Base-by-base conservation (phyloP, 176 grass and related monocot genomes). In the Neostapfia colusana region DNA sequence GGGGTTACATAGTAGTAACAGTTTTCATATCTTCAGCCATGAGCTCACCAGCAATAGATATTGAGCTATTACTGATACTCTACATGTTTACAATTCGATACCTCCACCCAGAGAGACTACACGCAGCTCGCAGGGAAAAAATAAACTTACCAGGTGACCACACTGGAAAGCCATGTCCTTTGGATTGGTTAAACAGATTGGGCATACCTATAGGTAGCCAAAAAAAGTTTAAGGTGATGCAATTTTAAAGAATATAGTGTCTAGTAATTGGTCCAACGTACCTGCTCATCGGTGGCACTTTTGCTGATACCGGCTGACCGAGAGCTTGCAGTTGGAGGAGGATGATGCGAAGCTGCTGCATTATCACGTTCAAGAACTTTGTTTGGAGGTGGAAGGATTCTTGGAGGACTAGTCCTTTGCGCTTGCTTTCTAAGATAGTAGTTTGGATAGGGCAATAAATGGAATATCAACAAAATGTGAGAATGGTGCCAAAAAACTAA, bases 161-260 rank as follows among this genome's bases (percentile, higher is more conserved):
- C 95, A 98, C 64, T 88, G 88, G 51, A 98, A 94, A 62, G 95
- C 87, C 95, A 98, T 94, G 84, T 98, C 82, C 87, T 88, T 98
- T 57, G 91, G 89, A 79, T 94, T 98, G 40, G 85, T 98, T 54
- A 98, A 61, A 82, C 95, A 98, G 67, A 98, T 90, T n/a, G 95
- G 95, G 57, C 95, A 98, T 67, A 77, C 82, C 95, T 98, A 63
- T 11, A 84, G 63, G 70, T 68, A 57, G 16, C 58, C 67, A 58
- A 21, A 56, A 76, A 44, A 67, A 44, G 72, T 65, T 70, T 71
- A 83, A 76, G 27, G 48, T 27, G 43, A 1, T 3, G 59, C 10
- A 15, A 54, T 41, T 70, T 16, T 44, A 43, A 27, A 42, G 31
- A 63, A 68, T 21, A 55, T 68, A 72, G n/a, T n/a, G 25, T 15